Conservation (phyloP, 129 eudicot species). For the Centella asiatica region DNA sequence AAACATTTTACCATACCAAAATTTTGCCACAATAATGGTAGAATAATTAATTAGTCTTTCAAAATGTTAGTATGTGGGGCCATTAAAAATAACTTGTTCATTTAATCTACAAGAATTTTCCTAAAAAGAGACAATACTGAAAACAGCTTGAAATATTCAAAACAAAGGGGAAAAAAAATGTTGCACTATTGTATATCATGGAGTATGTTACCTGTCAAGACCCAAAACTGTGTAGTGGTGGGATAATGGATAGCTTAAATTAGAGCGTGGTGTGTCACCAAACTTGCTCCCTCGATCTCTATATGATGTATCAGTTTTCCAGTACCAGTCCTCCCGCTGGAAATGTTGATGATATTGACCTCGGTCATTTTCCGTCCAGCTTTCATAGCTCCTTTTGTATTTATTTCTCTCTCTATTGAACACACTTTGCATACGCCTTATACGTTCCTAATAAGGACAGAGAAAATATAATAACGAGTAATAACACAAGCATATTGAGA, state of each 20-base stretch:
- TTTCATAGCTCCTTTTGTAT: conserved; percentile 54
- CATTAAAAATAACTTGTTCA: no score
- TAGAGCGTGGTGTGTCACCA: conserved; percentile 37
- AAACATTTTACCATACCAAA: no score
- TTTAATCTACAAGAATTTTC: no score
- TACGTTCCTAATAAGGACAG: conserved; percentile 50
- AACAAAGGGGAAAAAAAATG: no score
- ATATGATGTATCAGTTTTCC: conserved; percentile 62
- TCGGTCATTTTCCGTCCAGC: conserved; percentile 59
- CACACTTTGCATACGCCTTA: conserved; percentile 88
- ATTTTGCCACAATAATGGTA: no score
- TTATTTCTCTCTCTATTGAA: conserved; percentile 84
- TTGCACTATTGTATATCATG: no score
- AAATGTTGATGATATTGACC: conserved; percentile 74
- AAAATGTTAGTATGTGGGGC: no score
- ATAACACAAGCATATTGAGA: background rate
- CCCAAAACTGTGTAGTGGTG: conserved; percentile 90
- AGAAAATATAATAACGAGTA: background rate
- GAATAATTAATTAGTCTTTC: no score
- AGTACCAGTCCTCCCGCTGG: conserved; percentile 95
- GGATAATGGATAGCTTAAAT: conserved; percentile 46
- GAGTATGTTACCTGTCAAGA: conserved; percentile 63
- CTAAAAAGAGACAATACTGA: no score
- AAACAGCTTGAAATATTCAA: no score
- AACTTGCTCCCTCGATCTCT: conserved; percentile 36